A percentile compares a stretch with the other conserved stretches of the same genome.
Conservation (phyloP, 768 basidiomycete species). For the Auricularia cornea region DNA sequence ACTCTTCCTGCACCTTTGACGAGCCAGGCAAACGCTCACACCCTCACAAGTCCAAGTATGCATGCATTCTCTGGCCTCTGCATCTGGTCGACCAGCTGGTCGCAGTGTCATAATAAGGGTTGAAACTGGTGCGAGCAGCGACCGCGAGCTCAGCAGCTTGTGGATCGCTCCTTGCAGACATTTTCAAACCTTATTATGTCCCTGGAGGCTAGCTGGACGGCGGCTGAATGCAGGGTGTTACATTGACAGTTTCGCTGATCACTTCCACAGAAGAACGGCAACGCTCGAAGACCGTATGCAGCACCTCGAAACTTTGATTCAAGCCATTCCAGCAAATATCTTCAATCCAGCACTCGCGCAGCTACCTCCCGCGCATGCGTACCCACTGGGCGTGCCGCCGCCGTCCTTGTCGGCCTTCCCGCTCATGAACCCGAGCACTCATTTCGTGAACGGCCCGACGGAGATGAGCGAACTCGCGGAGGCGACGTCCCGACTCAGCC, state of each 20-base stretch:
- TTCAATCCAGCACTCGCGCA: conserved; percentile 44
- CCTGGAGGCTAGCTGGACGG: no score
- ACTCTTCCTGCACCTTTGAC: conserved; percentile 77
- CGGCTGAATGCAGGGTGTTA: no score
- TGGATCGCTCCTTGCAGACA: no score
- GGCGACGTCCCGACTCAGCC: conserved; percentile 52
- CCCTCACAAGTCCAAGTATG: conserved; percentile 83
- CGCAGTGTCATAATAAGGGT: no score
- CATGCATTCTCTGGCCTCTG: conserved; percentile 11
- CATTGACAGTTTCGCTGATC: no score
- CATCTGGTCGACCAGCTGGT: background rate
- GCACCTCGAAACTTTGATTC: conserved; percentile 75
- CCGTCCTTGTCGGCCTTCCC: conserved; percentile 71
- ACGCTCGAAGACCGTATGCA: conserved; percentile 86
- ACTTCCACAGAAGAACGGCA: conserved; percentile 57
- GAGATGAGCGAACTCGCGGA: conserved; percentile 42
- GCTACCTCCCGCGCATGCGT: conserved; percentile 27
- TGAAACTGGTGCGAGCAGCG: no score
- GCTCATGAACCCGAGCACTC: conserved; percentile 71
- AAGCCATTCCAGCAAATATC: conserved; percentile 74
- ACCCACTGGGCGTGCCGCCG: conserved; percentile 59
- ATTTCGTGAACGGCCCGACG: conserved; percentile 34
- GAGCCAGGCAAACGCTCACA: conserved; percentile 80
- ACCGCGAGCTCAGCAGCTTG: no score
- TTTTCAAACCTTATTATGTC: no score